Base-by-base conservation (phyloP, 768 basidiomycete species). In the Sarcomyxa edulis region DNA sequence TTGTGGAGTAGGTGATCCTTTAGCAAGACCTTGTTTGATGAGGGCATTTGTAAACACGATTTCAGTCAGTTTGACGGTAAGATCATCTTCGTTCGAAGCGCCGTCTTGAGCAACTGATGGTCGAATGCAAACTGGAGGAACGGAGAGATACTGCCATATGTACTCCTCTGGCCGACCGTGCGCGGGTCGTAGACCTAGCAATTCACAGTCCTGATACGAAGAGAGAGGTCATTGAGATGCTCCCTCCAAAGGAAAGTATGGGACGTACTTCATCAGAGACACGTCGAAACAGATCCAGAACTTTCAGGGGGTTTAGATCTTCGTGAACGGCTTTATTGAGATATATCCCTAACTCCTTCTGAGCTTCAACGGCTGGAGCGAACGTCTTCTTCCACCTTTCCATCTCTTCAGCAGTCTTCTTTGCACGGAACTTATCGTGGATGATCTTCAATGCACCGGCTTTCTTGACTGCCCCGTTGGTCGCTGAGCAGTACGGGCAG, bases 101-200 rank as follows among this genome's bases (percentile, higher is more conserved):
- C 92, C 93, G 51, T 99, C 96, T 60, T 98, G 96, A 0, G 89
- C 85, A 1, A 99, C 96, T 3, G 93, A 96, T 0, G 96, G 96
- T 32, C 96, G 80, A 39, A 99, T 99, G 55, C 92, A 94, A 14
- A 96, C 92, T 0, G 96, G 96, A 27, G 96, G 96, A 21, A 99
- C 96, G 16, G 93, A 95, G 10, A 99, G 78, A 59, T 97, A 99
- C 60, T 98, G 95, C 95, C 96, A 99, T 36, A 99, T 79, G 51
- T 92, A 96, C 57, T 97, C 88, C 64, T 99, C 96, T 7, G 96
- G 96, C 37, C 96, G 68, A 32, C 95, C 94, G 53, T 81, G 82
- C 10, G 74, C 74, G 1, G 96, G 96, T 41, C 88, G 81, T 42
- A 98, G 61, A 2, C 96, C 95, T 8, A 99, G 71, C 31, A 99